Conservation (phyloP, 352 stramenopile species). For the Phytophthora kernoviae region DNA sequence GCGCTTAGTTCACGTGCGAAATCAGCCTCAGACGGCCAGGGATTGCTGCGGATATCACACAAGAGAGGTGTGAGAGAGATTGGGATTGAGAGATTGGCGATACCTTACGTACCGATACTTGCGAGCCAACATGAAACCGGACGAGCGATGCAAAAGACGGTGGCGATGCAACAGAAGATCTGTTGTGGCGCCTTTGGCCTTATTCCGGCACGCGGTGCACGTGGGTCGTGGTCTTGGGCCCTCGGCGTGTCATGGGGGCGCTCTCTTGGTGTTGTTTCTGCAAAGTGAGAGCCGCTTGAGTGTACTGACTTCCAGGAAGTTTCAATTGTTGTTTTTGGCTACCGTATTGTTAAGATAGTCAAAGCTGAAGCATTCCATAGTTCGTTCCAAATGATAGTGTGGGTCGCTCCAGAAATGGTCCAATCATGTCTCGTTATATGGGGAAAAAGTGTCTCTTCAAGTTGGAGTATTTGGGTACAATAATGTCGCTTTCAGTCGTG, state of each 20-base stretch:
- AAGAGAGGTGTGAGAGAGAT: slow-evolving; percentile 2
- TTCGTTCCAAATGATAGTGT: too few relatives aligned
- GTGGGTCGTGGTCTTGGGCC: slow-evolving; percentile 55
- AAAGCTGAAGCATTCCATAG: neutral
- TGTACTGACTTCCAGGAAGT: too few relatives aligned
- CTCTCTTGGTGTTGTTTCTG: slow-evolving; percentile 12
- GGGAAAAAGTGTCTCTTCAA: slow-evolving; percentile 27
- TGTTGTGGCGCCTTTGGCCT: slow-evolving; percentile 34
- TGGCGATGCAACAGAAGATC: slow-evolving; percentile 67
- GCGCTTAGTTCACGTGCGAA: slow-evolving; percentile 31
- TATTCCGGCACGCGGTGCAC: slow-evolving; percentile 43
- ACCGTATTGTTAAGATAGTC: neutral
- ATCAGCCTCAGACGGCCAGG: slow-evolving; percentile 41
- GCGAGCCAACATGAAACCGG: slow-evolving; percentile 71
- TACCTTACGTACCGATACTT: slow-evolving; percentile 56
- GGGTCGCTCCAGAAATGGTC: too few relatives aligned
- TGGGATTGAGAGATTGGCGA: neutral
- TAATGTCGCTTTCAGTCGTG: slow-evolving; percentile 6
- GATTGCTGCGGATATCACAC: slow-evolving; percentile 24
- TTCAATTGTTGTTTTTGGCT: too few relatives aligned
- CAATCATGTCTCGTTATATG: too few relatives aligned
- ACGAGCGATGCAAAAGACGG: slow-evolving; percentile 63
- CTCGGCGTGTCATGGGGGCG: slow-evolving; percentile 54
- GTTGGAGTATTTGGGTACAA: slow-evolving; percentile 27
- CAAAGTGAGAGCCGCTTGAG: neutral